These are phyloP conservation scores for Ceratocystis papillata DNA, from an alignment of 2,329 filamentous ascomycete species.

Conservation along the genomic window DNA sequence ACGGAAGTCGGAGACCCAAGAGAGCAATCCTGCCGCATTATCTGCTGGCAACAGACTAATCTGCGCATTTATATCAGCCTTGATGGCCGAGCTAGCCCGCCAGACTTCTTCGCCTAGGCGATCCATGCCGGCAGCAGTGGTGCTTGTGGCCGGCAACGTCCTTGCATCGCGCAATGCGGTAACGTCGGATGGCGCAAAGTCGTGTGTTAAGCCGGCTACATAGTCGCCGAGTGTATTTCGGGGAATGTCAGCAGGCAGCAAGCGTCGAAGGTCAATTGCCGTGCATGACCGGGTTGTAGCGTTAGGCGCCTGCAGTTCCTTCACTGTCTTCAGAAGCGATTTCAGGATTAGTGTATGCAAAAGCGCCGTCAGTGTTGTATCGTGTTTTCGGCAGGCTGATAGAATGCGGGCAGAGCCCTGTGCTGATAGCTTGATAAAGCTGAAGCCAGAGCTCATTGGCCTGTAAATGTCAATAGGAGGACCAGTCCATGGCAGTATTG, in stretches of 20 bases:
- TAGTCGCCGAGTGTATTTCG: slow-evolving; percentile 33
- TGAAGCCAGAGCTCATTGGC: slow-evolving; percentile 33
- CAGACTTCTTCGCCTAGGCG: slow-evolving; percentile 32
- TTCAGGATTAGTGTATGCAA: slow-evolving; percentile 38
- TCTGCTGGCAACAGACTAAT: slow-evolving; percentile 33
- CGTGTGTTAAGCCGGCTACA: slow-evolving; percentile 33
- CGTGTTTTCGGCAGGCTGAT: slow-evolving; percentile 34
- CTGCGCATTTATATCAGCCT: slow-evolving; percentile 31
- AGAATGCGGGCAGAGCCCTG: slow-evolving; percentile 31
- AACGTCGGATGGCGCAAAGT: slow-evolving; percentile 28
- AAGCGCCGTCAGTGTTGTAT: slow-evolving; percentile 40
- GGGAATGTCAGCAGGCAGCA: slow-evolving; percentile 26
- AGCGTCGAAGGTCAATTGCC: slow-evolving; percentile 38
- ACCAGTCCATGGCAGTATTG: slow-evolving; percentile 34
- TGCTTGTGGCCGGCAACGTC: background rate
- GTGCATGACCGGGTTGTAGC: slow-evolving; percentile 28
- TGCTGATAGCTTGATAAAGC: slow-evolving; percentile 32
- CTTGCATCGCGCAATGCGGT: slow-evolving; percentile 14
- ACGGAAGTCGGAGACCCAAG: slow-evolving; percentile 37
- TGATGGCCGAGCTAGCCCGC: slow-evolving; percentile 33
- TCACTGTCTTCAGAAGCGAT: slow-evolving; percentile 27
- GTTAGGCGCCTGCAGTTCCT: background rate
- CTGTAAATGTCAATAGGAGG: slow-evolving; percentile 31
- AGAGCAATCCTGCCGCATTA: slow-evolving; percentile 36
- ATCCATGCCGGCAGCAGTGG: background rate